Base-by-base conservation (phyloP, 345 rosid genomes). In the Triadica sebifera region DNA sequence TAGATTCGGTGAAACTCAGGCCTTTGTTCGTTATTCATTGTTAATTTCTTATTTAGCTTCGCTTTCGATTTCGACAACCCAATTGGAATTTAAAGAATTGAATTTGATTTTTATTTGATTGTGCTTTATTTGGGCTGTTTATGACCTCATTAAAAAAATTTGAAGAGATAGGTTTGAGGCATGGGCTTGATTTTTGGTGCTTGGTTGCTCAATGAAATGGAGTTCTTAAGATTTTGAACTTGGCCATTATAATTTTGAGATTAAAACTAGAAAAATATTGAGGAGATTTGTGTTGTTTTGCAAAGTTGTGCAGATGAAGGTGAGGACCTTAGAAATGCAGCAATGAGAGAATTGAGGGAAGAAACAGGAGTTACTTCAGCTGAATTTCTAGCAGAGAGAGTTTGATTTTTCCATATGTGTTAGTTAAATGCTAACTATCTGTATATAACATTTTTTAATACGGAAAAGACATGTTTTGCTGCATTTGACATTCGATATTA, bases 311-410 rank as follows among this genome's bases (percentile, higher is more conserved):
- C 90, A 70, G 97, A 85, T 34, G 94, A 87, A 52, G 84, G 80
- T 70, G 99, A 95, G 86, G 99, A 95, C 83, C 96, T 94, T 43
- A 89, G 81, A 80, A 78, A 24, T 79, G 99, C 99, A 1, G 99
- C 90, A 29, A 71, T 87, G 74, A 85, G 99, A 78, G 98, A 93
- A 85, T 84, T 95, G 76, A 93, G 85, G 82, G 99, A 95, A 86
- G 99, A 95, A 80, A 93, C 99, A 0, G 99, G 98, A n/a, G 87
- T 95, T 61, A 83, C 84, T 77, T 95, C 99, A 0, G 96, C 96
- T 39, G 90, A 91, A 75, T 79, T 89, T 53, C 29, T 93, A 19
- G 87, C 99, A 4, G 99, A 95, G 98, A 98, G 88, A 2, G 71
- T 13, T 75, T 55, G 65, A 19, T 51, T n/a, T 72, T 74, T 81